A percentile compares a stretch with the other conserved stretches of the same genome.
Evolutionary conservation across 352 stramenopile species (phyloP).

Genomic region (Globisporangium orthogonon): DNA sequence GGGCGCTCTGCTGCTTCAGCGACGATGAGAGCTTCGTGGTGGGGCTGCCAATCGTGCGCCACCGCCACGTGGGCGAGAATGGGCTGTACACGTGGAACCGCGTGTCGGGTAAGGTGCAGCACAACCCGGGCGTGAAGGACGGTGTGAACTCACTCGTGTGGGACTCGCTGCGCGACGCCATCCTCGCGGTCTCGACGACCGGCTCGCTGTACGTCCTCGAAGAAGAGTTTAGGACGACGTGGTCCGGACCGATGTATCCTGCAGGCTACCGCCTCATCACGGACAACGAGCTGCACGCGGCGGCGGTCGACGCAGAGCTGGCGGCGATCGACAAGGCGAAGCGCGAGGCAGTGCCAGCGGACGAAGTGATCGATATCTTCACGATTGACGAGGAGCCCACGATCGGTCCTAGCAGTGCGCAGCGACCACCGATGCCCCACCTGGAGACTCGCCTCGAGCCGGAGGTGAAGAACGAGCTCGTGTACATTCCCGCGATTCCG

Average conservation of each 20-base stretch:
- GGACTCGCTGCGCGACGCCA: slow-evolving; percentile 42
- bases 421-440: slow-evolving; percentile 10
- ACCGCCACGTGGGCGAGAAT: slow-evolving; percentile 75
- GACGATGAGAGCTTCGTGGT: slow-evolving; percentile 62
- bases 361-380: slow-evolving; percentile 45
- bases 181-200: slow-evolving; percentile 59
- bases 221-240: slow-evolving; percentile 67
- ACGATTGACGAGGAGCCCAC: slow-evolving; percentile 11
- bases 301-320: slow-evolving; percentile 28
- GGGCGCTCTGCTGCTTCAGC: slow-evolving; percentile 67
- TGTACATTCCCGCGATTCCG: slow-evolving; percentile 50
- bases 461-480: slow-evolving; percentile 19
- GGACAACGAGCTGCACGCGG: slow-evolving; percentile 66
- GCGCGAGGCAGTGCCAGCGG: not conserved
- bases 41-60: slow-evolving; percentile 67
- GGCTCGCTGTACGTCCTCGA: slow-evolving; percentile 67
- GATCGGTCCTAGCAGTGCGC: slow-evolving; percentile 4
- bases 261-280: slow-evolving; percentile 70
- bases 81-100: slow-evolving; percentile 78
- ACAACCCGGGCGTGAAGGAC: slow-evolving; percentile 74
- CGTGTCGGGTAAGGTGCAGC: slow-evolving; percentile 38
- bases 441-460: slow-evolving; percentile 3
- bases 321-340: slow-evolving; percentile 23
- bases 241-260: slow-evolving; percentile 82
- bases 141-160: slow-evolving; percentile 56